Conservation (phyloP, 2,329 filamentous ascomycete species). For the Drechslerella dactyloides region DNA sequence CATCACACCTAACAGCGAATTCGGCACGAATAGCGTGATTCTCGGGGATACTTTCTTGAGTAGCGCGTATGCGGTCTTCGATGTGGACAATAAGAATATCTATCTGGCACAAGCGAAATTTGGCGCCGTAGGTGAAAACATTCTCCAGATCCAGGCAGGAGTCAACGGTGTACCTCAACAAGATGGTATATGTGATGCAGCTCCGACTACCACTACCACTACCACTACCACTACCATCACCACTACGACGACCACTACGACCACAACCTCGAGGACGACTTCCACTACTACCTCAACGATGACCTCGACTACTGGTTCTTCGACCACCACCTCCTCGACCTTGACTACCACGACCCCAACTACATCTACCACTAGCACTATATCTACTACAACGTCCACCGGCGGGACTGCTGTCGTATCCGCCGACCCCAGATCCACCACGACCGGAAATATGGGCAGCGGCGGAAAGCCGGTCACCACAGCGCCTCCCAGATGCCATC, state of each 20-base stretch:
- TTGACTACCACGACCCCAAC: background rate
- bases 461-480: background rate
- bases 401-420: no score
- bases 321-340: background rate
- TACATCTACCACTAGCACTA: constrained; percentile 1
- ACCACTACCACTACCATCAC: constrained; percentile 9
- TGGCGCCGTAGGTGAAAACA: constrained; percentile 57
- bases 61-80: constrained; percentile 67
- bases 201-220: background rate
- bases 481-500: constrained; percentile 1
- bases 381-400: constrained; percentile 7
- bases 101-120: constrained; percentile 65
- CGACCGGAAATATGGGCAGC: background rate
- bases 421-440: background rate
- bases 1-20: constrained; percentile 63
- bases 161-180: constrained; percentile 15
- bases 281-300: background rate
- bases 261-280: background rate
- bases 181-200: constrained; percentile 8
- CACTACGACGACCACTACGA: background rate
- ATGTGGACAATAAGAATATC: constrained; percentile 63
- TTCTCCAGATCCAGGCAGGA: constrained; percentile 55
- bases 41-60: constrained; percentile 68
- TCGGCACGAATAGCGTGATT: constrained; percentile 63
- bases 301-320: background rate